phyloP scores from a whole-genome alignment of 306 rosid species.

The Arachis hypogaea region DNA sequence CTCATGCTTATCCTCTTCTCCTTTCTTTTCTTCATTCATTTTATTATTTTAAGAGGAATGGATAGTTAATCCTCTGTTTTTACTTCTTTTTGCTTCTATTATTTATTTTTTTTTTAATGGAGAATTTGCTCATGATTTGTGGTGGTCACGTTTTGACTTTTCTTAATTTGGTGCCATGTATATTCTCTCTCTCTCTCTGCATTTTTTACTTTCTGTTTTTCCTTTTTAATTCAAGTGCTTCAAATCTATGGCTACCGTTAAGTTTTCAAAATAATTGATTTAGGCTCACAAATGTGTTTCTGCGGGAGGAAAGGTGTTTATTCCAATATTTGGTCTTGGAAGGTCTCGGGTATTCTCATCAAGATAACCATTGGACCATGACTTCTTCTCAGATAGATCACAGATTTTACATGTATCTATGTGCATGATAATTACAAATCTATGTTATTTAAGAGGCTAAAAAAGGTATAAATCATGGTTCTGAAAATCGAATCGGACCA shows the following conservation, averaged over 20 bases:
- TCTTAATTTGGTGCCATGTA: too few relatives aligned
- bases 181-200: neutral
- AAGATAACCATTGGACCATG: constrained; percentile 17
- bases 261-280: constrained; percentile 36
- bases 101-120: neutral
- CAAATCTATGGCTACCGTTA: constrained; percentile 22
- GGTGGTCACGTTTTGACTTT: neutral
- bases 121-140: neutral
- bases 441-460: too few relatives aligned
- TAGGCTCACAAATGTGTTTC: constrained; percentile 85
- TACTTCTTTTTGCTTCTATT: neutral
- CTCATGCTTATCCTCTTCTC: too few relatives aligned
- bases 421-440: too few relatives aligned
- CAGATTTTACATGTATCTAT: too few relatives aligned
- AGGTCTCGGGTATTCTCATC: constrained; percentile 81
- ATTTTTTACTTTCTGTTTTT: constrained; percentile 29
- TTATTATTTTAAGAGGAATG: constrained; percentile 18
- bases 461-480: too few relatives aligned
- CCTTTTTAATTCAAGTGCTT: neutral
- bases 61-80: neutral
- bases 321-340: constrained; percentile 95
- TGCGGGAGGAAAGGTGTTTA: constrained; percentile 88
- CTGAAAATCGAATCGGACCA: too few relatives aligned
- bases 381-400: too few relatives aligned
- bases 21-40: neutral